phyloP scores from a whole-genome alignment of 2,329 filamentous ascomycete genomes.

The Conoideocrella luteorostrata region DNA sequence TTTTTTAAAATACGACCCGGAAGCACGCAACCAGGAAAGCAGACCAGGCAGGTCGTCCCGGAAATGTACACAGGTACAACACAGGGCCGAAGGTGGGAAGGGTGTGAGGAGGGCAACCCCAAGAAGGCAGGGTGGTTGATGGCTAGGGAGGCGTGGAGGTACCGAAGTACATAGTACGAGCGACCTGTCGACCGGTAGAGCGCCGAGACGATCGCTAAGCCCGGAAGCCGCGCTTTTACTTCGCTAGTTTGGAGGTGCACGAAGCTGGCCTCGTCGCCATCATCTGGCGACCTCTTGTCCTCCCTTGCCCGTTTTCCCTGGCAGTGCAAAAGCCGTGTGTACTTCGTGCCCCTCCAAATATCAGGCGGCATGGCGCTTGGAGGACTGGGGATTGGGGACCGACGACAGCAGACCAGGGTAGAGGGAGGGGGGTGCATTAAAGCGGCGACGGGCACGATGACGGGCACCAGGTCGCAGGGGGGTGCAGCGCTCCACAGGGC shows the following conservation, averaged over 20 bases:
- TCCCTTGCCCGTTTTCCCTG: background rate
- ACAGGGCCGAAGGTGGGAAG: background rate
- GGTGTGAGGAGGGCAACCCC: background rate
- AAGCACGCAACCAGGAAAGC: background rate
- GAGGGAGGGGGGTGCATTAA: background rate
- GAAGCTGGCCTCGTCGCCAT: background rate
- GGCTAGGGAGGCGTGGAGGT: background rate
- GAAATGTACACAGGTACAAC: constrained; percentile 1
- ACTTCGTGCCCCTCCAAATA: constrained; percentile 1
- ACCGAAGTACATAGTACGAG: constrained; percentile 1
- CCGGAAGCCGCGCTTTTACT: constrained; percentile 13
- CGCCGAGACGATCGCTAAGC: constrained; percentile 14
- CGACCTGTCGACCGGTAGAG: constrained; percentile 4
- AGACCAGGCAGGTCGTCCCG: background rate
- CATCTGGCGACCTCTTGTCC: background rate
- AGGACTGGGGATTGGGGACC: constrained; percentile 2
- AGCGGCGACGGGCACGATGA: too few relatives aligned
- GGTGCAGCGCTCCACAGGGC: too few relatives aligned
- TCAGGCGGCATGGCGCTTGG: constrained; percentile 14
- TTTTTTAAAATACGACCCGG: background rate
- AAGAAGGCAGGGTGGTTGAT: background rate
- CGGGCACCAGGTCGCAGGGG: too few relatives aligned
- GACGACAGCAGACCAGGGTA: constrained; percentile 2
- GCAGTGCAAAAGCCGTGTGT: background rate
- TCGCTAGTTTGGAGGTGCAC: constrained; percentile 11